Conservation (phyloP, 345 rosid species). For the Brassica juncea region DNA sequence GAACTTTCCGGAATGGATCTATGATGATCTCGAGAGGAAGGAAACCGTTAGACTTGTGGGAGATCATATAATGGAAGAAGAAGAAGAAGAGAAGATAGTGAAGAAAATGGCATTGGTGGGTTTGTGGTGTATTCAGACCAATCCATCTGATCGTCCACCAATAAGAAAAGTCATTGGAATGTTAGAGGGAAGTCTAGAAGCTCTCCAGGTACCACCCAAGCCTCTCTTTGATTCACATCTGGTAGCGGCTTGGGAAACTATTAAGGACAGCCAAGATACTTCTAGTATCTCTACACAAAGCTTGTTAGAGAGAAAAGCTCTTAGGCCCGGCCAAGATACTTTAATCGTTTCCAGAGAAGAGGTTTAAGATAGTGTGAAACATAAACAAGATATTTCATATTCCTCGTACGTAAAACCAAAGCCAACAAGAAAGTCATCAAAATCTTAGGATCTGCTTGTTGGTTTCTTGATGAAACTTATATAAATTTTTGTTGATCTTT, state of each 20-base stretch:
- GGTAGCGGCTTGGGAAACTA: background rate
- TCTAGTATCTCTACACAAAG: constrained; percentile 15
- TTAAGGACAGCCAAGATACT: background rate
- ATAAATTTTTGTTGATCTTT: background rate
- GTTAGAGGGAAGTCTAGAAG: constrained; percentile 41
- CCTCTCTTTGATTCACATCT: constrained; percentile 27
- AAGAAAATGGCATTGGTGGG: constrained; percentile 39
- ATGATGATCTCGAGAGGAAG: constrained; percentile 28
- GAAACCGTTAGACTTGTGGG: background rate
- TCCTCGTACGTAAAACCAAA: background rate
- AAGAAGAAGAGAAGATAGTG: constrained; percentile 19
- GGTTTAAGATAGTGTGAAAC: background rate
- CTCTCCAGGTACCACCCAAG: constrained; percentile 41
- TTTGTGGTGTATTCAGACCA: constrained; percentile 44
- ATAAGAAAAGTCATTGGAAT: constrained; percentile 43
- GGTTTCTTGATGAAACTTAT: background rate
- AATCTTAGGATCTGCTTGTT: background rate
- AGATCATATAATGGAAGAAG: background rate
- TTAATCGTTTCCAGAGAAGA: background rate
- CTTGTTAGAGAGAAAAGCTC: background rate
- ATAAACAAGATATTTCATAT: background rate
- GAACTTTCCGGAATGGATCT: constrained; percentile 37
- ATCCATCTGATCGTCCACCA: constrained; percentile 37
- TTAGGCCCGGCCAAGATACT: background rate
- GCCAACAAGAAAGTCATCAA: background rate